phyloP scores from a whole-genome alignment of 176 grass and related monocot species.

The Oryza australiensis region DNA sequence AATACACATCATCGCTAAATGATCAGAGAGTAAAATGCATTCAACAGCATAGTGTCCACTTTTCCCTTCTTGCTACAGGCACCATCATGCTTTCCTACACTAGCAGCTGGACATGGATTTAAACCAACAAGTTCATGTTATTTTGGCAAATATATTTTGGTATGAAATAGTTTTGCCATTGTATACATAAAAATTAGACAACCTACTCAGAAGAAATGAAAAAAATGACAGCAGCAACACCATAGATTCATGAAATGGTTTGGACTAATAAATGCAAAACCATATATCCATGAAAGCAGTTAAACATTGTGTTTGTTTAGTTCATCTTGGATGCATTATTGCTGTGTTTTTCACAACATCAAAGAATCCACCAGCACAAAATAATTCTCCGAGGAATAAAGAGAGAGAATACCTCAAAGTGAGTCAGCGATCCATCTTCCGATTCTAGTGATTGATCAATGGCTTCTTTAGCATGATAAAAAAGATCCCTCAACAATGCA shows the following conservation, averaged over 20 bases:
- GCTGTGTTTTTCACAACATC: not conserved
- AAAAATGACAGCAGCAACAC: not conserved
- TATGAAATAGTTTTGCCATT: not conserved
- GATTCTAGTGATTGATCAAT: conserved; percentile 69
- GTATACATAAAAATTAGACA: not conserved
- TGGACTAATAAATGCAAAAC: not conserved
- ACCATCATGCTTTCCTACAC: not conserved
- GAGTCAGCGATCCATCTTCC: conserved; percentile 80
- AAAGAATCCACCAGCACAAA: not conserved
- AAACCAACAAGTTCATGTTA: not conserved
- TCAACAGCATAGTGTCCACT: not conserved
- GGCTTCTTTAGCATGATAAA: conserved; percentile 51
- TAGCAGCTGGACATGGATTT: not conserved
- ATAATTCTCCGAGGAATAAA: not conserved
- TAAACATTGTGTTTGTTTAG: not conserved
- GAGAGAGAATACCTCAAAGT: conserved; percentile 70
- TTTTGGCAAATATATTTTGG: not conserved
- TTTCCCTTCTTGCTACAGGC: not conserved
- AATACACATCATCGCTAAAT: not conserved
- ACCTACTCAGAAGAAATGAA: not conserved
- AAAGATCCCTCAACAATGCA: conserved; percentile 51
- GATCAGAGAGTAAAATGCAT: not conserved
- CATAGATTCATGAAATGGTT: not conserved
- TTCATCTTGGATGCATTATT: not conserved
- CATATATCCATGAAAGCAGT: not conserved